These are phyloP conservation scores for Leccinum subtestaceum DNA, from an alignment of 768 basidiomycete genomes.

Conservation along the genomic window DNA sequence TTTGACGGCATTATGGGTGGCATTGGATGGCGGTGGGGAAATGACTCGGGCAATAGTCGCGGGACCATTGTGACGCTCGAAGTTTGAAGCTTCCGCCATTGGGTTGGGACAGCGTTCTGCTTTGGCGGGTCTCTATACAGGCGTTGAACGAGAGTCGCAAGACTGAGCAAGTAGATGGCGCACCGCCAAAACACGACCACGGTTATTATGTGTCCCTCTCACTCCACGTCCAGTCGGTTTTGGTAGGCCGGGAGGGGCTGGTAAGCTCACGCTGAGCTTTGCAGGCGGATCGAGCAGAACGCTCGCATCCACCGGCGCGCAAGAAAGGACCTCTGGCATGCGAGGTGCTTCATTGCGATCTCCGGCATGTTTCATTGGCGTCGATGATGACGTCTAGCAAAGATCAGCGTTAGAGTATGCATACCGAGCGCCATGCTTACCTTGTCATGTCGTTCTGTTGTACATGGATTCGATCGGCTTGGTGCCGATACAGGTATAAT, in stretches of 20 bases:
- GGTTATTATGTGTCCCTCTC: neutral
- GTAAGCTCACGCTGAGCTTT: neutral
- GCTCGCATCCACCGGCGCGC: neutral
- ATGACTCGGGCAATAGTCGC: neutral
- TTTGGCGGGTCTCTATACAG: slow-evolving; percentile 4
- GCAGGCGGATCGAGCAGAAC: neutral
- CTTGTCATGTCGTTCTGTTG: neutral
- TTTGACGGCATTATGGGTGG: slow-evolving; percentile 7
- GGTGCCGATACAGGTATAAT: neutral
- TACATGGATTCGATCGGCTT: neutral
- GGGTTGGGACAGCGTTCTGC: neutral
- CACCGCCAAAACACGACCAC: neutral
- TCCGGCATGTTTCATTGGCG: neutral
- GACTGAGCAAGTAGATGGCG: neutral
- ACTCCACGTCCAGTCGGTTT: neutral
- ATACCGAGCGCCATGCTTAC: neutral
- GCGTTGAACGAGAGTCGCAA: neutral
- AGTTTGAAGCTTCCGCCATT: neutral
- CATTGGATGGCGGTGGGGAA: slow-evolving; percentile 6
- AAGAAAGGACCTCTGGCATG: neutral
- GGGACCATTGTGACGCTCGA: slow-evolving; percentile 9
- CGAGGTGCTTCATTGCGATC: neutral
- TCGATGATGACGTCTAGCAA: slow-evolving; percentile 4
- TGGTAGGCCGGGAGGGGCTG: slow-evolving; percentile 12
- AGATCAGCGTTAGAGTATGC: neutral